Evolutionary conservation across 176 grass and related monocot genomes (phyloP).

Genomic region (Neostapfia colusana): DNA sequence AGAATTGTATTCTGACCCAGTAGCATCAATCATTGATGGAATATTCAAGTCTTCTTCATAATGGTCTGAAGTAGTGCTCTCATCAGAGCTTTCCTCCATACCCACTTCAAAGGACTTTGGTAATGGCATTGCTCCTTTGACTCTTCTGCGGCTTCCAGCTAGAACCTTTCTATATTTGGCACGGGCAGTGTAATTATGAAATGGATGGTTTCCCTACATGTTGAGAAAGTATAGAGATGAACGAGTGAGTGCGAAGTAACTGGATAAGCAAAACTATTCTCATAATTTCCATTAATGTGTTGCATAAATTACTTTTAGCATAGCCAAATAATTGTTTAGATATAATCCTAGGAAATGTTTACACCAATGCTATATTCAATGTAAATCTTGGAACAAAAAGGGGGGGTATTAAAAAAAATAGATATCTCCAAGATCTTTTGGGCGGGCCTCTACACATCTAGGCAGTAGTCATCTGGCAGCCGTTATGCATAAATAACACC

Average conservation of each 20-base stretch:
- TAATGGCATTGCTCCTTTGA: slow-evolving; percentile 33
- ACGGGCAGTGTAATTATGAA: slow-evolving; percentile 94
- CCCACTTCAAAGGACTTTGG: slow-evolving; percentile 38
- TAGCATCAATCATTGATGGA: slow-evolving; percentile 38
- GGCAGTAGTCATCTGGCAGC: neutral
- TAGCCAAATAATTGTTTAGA: neutral
- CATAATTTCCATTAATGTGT: neutral
- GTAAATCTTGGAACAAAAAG: neutral
- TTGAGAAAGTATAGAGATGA: neutral
- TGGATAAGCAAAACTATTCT: neutral
- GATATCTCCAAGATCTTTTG: slow-evolving; percentile 8
- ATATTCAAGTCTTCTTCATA: slow-evolving; percentile 42
- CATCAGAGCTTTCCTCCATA: slow-evolving; percentile 34
- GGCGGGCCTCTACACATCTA: slow-evolving; percentile 4
- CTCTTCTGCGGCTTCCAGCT: slow-evolving; percentile 40
- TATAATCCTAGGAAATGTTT: neutral
- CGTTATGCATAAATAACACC: neutral
- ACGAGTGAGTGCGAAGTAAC: slow-evolving; percentile 2
- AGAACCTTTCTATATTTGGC: slow-evolving; percentile 75
- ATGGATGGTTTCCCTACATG: slow-evolving; percentile 82
- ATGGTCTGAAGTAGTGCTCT: slow-evolving; percentile 32
- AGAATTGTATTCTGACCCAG: slow-evolving; percentile 31
- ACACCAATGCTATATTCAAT: neutral
- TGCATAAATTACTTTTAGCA: neutral
- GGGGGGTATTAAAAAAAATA: slow-evolving; percentile 1